phyloP scores from a whole-genome alignment of 2,329 filamentous ascomycete species.

The Pestalotiopsis sp. region DNA sequence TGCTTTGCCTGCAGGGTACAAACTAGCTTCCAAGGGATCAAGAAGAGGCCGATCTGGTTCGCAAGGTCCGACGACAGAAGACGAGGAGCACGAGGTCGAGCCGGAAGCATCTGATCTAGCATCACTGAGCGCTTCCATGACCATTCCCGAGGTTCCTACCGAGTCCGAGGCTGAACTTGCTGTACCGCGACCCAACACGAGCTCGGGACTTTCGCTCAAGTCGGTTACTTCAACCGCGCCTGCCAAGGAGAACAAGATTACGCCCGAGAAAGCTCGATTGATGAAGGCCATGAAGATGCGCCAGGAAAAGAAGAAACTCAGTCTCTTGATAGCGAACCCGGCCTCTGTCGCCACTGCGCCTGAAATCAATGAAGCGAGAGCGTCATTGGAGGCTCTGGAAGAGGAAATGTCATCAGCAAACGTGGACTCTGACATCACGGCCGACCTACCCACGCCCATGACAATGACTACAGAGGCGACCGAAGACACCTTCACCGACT shows the following conservation, averaged over 20 bases:
- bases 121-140: constrained; percentile 37
- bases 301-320: constrained; percentile 71
- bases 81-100: constrained; percentile 29
- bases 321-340: constrained; percentile 28
- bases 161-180: constrained; percentile 35
- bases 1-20: constrained; percentile 79
- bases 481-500: constrained; percentile 55
- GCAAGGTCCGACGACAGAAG: constrained; percentile 33
- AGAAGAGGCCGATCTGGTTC: constrained; percentile 49
- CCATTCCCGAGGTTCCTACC: constrained; percentile 35
- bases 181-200: constrained; percentile 45
- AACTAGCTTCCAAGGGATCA: constrained; percentile 63
- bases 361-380: constrained; percentile 23
- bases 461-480: constrained; percentile 43
- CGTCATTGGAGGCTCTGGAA: not conserved
- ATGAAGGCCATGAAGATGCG: constrained; percentile 94
- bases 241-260: constrained; percentile 58
- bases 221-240: constrained; percentile 44
- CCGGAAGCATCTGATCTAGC: constrained; percentile 38
- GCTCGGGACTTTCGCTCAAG: constrained; percentile 48
- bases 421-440: constrained; percentile 58
- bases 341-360: constrained; percentile 28
- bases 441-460: constrained; percentile 47
- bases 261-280: constrained; percentile 86
- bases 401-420: constrained; percentile 44